These are phyloP conservation scores for Hypoxylon intermedium DNA, from an alignment of 495 filamentous ascomycete species.

Conservation along the genomic window DNA sequence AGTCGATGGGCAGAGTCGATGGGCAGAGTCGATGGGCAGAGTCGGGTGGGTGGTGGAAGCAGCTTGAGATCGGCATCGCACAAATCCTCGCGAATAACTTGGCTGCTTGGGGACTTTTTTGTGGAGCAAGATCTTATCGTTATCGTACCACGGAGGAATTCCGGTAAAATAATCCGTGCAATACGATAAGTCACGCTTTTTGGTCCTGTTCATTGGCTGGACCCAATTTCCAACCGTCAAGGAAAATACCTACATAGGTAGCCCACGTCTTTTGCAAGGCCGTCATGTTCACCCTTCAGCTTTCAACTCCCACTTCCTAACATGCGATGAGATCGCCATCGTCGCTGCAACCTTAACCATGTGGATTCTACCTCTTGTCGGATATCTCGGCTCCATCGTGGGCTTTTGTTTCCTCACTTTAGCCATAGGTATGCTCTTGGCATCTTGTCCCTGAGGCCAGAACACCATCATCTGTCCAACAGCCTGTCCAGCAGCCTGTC, in stretches of 20 bases:
- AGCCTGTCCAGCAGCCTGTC: neutral
- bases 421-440: constrained; percentile 74
- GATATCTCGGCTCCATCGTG: constrained; percentile 84
- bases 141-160: too few species aligned
- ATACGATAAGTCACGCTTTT: constrained; percentile 38
- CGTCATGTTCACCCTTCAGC: constrained; percentile 13
- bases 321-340: constrained; percentile 28
- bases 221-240: too few species aligned
- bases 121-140: constrained; percentile 31
- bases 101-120: neutral
- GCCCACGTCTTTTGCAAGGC: neutral
- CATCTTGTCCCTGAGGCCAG: neutral
- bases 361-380: constrained; percentile 91
- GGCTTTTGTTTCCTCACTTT: constrained; percentile 94
- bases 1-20: too few species aligned
- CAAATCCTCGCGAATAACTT: neutral
- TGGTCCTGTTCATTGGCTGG: neutral
- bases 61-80: constrained; percentile 14
- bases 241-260: neutral
- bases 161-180: too few species aligned
- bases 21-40: too few species aligned
- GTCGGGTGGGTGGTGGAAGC: too few species aligned
- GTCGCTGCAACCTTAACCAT: constrained; percentile 54
- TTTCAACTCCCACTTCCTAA: constrained; percentile 6
- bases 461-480: too few species aligned